A percentile compares a stretch with the other conserved stretches of the same genome.
These are phyloP conservation scores for Cutaneotrichosporon cavernicola DNA, from an alignment of 1,284 basidiomycete genomes.

Conservation along the genomic window DNA sequence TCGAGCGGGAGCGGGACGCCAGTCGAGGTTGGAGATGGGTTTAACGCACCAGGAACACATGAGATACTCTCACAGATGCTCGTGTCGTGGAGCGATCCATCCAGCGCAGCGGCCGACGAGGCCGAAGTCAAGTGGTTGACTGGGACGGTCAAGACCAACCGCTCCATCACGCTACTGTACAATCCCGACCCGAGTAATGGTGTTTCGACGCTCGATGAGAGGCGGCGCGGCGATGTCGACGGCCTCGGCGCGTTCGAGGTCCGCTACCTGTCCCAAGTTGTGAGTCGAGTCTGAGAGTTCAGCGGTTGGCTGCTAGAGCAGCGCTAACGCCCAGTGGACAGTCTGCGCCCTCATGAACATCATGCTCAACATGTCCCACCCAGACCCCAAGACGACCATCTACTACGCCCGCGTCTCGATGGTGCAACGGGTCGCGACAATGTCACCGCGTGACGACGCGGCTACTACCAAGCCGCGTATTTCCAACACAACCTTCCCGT, in stretches of 20 bases:
- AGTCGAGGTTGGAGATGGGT: background rate
- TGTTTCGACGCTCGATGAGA: slow-evolving; percentile 27
- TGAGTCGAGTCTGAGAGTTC: slow-evolving; percentile 3
- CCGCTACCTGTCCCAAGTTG: slow-evolving; percentile 17
- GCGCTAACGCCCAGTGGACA: slow-evolving; percentile 34
- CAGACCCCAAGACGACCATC: slow-evolving; percentile 32
- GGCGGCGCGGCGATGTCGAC: slow-evolving; percentile 15
- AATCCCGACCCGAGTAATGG: slow-evolving; percentile 34
- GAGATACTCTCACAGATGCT: slow-evolving; percentile 22
- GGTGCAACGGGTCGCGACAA: slow-evolving; percentile 33
- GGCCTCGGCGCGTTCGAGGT: slow-evolving; percentile 19
- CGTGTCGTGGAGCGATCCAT: slow-evolving; percentile 24
- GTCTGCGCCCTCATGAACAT: slow-evolving; percentile 37
- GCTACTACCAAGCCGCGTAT: slow-evolving; percentile 18
- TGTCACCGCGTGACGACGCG: slow-evolving; percentile 37
- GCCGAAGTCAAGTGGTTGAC: slow-evolving; percentile 31
- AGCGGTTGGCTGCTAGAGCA: too few relatives aligned
- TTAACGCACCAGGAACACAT: background rate
- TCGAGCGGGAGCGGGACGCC: background rate
- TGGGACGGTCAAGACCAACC: slow-evolving; percentile 23
- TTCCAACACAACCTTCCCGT: slow-evolving; percentile 20
- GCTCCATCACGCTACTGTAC: slow-evolving; percentile 31
- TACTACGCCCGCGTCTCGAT: slow-evolving; percentile 37
- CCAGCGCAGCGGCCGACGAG: slow-evolving; percentile 2
- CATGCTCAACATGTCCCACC: slow-evolving; percentile 24